A percentile compares a stretch with the other conserved stretches of the same genome.
Evolutionary conservation across 306 rosid species (phyloP).

Genomic region (Pyrus communis): DNA sequence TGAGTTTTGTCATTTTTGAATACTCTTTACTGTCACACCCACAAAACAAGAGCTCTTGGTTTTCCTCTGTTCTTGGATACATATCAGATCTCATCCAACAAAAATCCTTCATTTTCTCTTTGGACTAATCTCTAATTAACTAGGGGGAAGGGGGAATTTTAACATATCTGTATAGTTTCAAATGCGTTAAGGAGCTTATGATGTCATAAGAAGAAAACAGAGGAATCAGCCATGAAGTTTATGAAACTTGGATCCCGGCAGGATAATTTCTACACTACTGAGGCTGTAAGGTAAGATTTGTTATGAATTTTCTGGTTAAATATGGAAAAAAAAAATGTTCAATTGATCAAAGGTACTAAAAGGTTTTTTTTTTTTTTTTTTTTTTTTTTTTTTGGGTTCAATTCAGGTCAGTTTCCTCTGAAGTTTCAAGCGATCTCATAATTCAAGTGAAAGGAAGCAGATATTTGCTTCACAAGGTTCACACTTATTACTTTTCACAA

Average conservation of each 20-base stretch:
- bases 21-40: constrained; percentile 43
- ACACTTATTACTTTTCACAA: neutral
- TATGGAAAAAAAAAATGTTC: neutral
- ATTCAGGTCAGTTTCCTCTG: constrained; percentile 89
- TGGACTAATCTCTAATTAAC: constrained; percentile 23
- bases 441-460: constrained; percentile 85
- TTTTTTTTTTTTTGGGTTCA: neutral
- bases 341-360: neutral
- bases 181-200: constrained; percentile 33
- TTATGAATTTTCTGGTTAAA: neutral
- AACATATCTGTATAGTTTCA: neutral
- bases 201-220: constrained; percentile 26
- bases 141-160: neutral
- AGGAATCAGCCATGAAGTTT: constrained; percentile 72
- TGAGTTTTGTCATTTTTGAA: constrained; percentile 39
- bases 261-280: constrained; percentile 78
- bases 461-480: constrained; percentile 96
- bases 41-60: constrained; percentile 32
- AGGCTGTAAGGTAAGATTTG: constrained; percentile 59
- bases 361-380: neutral
- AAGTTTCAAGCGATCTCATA: constrained; percentile 88
- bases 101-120: constrained; percentile 26
- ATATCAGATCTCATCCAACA: constrained; percentile 48
- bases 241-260: constrained; percentile 99
- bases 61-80: constrained; percentile 47